phyloP scores from a whole-genome alignment of 2,329 filamentous ascomycete species.

The Hymenoscyphus fructigenus region DNA sequence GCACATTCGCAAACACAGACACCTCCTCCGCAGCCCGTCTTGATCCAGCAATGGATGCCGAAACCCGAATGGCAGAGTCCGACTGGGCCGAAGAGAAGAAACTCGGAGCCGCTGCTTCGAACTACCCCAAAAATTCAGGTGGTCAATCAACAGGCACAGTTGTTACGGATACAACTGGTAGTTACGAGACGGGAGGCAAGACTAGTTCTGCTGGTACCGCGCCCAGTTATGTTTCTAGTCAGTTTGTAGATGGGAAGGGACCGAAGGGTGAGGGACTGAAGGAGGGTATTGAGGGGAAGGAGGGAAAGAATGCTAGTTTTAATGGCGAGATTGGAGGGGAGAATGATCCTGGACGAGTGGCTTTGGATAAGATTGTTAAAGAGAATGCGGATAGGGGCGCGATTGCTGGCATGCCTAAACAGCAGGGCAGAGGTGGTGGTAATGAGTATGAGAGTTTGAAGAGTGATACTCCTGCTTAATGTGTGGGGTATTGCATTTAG shows the following conservation, averaged over 20 bases:
- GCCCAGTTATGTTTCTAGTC: slow-evolving; percentile 32
- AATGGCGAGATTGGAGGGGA: slow-evolving; percentile 45
- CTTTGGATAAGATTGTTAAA: slow-evolving; percentile 44
- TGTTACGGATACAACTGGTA: slow-evolving; percentile 18
- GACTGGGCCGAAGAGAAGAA: slow-evolving; percentile 30
- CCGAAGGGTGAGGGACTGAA: slow-evolving; percentile 35
- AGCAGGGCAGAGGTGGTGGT: slow-evolving; percentile 23
- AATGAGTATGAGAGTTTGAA: slow-evolving; percentile 26
- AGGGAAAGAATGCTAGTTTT: slow-evolving; percentile 35
- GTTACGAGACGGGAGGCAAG: slow-evolving; percentile 15
- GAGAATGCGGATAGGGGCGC: slow-evolving; percentile 27
- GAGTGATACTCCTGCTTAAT: slow-evolving; percentile 25
- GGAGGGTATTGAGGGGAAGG: slow-evolving; percentile 31
- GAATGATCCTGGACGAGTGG: slow-evolving; percentile 48
- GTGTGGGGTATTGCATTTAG: background rate
- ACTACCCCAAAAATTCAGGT: slow-evolving; percentile 21
- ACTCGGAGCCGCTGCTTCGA: slow-evolving; percentile 15
- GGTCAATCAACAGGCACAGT: slow-evolving; percentile 21
- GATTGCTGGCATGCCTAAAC: slow-evolving; percentile 25
- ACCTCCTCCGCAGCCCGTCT: slow-evolving; percentile 52
- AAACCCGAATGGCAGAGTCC: slow-evolving; percentile 25
- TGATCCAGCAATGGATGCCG: slow-evolving; percentile 39
- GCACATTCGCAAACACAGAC: slow-evolving; percentile 56
- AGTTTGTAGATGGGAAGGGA: slow-evolving; percentile 21
- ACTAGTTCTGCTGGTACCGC: slow-evolving; percentile 24